Percentiles rank a stretch among this genome's conserved stretches.
Conservation (phyloP, 768 basidiomycete species). For the Gloeophyllum trabeum region DNA sequence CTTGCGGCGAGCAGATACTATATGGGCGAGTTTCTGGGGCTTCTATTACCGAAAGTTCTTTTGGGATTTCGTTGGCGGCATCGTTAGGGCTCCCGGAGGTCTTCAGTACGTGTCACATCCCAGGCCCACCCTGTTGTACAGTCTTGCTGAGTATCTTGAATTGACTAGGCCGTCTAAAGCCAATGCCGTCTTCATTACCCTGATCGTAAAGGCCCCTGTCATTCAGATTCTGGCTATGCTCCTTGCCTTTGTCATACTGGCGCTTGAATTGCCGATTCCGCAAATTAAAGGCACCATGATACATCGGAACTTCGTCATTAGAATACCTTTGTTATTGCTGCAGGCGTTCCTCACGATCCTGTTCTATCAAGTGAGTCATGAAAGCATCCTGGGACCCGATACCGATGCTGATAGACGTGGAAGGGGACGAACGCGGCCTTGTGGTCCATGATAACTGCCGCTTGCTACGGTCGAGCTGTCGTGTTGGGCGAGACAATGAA, state of each 20-base stretch:
- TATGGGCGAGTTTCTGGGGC: slow-evolving; percentile 78
- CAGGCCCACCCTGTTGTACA: not conserved
- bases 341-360: slow-evolving; percentile 54
- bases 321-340: slow-evolving; percentile 51
- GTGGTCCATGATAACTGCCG: slow-evolving; percentile 64
- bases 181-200: slow-evolving; percentile 48
- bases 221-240: slow-evolving; percentile 61
- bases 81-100: slow-evolving; percentile 67
- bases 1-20: slow-evolving; percentile 37
- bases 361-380: slow-evolving; percentile 58
- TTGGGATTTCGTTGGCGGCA: slow-evolving; percentile 89
- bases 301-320: slow-evolving; percentile 53
- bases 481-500: slow-evolving; percentile 59
- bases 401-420: not conserved
- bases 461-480: slow-evolving; percentile 58
- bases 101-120: slow-evolving; percentile 45
- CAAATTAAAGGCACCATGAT: slow-evolving; percentile 39
- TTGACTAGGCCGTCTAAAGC: slow-evolving; percentile 43
- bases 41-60: slow-evolving; percentile 89
- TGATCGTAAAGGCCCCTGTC: slow-evolving; percentile 73
- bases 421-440: slow-evolving; percentile 80
- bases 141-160: not conserved
- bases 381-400: not conserved
- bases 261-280: slow-evolving; percentile 66
- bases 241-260: slow-evolving; percentile 45